phyloP scores from a whole-genome alignment of 192 early-diverging fungal genomes.

The Glomus cerebriforme region DNA sequence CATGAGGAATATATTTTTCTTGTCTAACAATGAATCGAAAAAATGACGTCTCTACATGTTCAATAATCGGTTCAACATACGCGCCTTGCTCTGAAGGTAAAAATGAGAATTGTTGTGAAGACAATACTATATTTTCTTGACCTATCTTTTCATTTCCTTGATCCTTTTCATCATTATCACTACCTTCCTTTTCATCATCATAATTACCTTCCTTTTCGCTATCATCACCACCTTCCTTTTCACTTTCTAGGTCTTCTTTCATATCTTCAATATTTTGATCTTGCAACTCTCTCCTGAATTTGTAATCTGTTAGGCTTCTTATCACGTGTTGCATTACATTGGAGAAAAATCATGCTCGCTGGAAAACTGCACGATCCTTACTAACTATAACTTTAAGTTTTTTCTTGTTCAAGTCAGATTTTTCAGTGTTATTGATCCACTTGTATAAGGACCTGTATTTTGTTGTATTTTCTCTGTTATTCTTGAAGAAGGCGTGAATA shows the following conservation, averaged over 20 bases:
- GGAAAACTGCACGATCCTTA: constrained; percentile 11
- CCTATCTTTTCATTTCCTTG: constrained; percentile 22
- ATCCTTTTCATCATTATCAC: too few relatives aligned
- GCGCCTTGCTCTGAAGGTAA: constrained; percentile 15
- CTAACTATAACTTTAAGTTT: constrained; percentile 19
- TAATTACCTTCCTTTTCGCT: too few relatives aligned
- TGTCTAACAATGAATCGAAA: constrained; percentile 27
- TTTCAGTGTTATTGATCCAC: too few relatives aligned
- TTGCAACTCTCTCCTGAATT: constrained; percentile 10
- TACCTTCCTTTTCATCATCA: constrained; percentile 19
- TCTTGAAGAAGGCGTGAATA: constrained; percentile 4
- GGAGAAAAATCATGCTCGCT: constrained; percentile 23
- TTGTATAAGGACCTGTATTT: too few relatives aligned
- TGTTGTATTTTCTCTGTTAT: constrained; percentile 11
- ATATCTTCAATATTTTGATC: constrained; percentile 7
- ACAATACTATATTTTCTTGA: constrained; percentile 23
- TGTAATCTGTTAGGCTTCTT: too few relatives aligned
- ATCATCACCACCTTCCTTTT: too few relatives aligned
- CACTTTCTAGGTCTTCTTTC: constrained; percentile 21
- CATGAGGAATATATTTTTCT: too few relatives aligned
- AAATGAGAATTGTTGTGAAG: constrained; percentile 22
- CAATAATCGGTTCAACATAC: too few relatives aligned
- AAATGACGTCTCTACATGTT: too few relatives aligned
- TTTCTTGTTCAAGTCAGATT: constrained; percentile 3
- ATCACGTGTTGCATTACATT: constrained; percentile 27